Percentiles rank a stretch among this genome's conserved stretches.
Conservation (phyloP, 148 eudicot species). For the Heliosperma pusillum region DNA sequence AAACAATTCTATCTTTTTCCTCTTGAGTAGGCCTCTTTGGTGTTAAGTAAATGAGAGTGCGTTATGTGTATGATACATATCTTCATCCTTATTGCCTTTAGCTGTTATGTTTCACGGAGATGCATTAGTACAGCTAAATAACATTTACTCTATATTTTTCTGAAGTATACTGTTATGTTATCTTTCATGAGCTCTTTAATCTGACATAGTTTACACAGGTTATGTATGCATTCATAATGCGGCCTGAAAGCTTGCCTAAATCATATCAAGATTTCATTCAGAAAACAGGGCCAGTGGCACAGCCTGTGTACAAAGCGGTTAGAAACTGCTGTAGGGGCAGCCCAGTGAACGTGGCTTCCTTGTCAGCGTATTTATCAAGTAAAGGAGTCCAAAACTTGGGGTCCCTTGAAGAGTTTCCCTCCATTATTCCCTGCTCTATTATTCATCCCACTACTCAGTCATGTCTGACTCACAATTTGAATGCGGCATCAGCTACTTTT, state of each 20-base stretch:
- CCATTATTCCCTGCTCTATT: constrained; percentile 84
- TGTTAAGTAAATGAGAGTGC: background rate
- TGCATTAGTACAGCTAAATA: background rate
- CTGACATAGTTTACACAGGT: constrained; percentile 44
- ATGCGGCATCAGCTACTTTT: constrained; percentile 71
- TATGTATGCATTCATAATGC: constrained; percentile 97
- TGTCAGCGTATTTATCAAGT: constrained; percentile 66
- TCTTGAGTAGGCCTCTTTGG: background rate
- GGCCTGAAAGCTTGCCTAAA: constrained; percentile 97
- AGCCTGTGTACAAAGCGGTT: constrained; percentile 91
- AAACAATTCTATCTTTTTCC: background rate
- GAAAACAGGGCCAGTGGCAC: constrained; percentile 96
- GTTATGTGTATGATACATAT: background rate
- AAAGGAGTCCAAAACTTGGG: constrained; percentile 38
- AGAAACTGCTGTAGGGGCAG: constrained; percentile 86
- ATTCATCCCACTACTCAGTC: constrained; percentile 79
- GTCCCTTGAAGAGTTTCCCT: constrained; percentile 68
- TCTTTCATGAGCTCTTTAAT: constrained; percentile 3
- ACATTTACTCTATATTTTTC: background rate
- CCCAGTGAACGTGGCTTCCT: constrained; percentile 69
- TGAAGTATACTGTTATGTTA: background rate
- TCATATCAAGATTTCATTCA: constrained; percentile 94
- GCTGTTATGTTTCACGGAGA: background rate
- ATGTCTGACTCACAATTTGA: constrained; percentile 68
- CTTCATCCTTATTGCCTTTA: background rate